These are phyloP conservation scores for Chalciporus sp. DNA, from an alignment of 1,284 basidiomycete species.

Conservation along the genomic window DNA sequence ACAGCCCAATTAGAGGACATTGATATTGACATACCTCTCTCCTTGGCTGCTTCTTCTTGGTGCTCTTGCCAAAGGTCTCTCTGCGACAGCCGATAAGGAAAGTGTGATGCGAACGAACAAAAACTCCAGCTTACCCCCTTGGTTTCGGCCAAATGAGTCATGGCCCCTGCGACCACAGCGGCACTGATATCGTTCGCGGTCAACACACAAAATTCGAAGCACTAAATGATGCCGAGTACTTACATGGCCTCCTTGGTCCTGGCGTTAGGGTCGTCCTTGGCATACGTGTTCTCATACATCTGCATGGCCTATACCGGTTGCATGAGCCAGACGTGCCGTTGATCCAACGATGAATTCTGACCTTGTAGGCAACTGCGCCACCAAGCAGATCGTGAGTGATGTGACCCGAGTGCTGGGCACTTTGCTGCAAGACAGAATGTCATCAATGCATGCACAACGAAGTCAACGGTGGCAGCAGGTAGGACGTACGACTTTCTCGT, in stretches of 20 bases:
- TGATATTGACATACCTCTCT: background rate
- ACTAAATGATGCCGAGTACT: background rate
- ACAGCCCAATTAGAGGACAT: too few relatives aligned
- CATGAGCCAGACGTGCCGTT: background rate
- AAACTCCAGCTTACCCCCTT: slow-evolving; percentile 42
- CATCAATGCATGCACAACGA: too few relatives aligned
- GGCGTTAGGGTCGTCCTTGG: slow-evolving; percentile 44
- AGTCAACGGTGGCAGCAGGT: background rate
- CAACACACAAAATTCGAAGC: background rate
- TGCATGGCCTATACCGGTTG: slow-evolving; percentile 48
- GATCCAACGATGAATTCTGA: slow-evolving; percentile 10
- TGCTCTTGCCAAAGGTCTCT: background rate
- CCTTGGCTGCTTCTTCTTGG: background rate
- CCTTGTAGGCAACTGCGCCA: slow-evolving; percentile 57
- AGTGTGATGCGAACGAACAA: background rate
- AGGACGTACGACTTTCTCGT: background rate
- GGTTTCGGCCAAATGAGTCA: slow-evolving; percentile 49
- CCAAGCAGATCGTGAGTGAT: slow-evolving; percentile 70
- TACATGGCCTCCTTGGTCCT: slow-evolving; percentile 47
- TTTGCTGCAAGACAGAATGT: too few relatives aligned
- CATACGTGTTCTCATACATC: slow-evolving; percentile 53
- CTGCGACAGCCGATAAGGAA: background rate
- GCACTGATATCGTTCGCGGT: slow-evolving; percentile 37
- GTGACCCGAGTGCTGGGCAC: slow-evolving; percentile 46
- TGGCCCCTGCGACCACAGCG: slow-evolving; percentile 45